Conservation (phyloP, 169 alveolate species). For the Hepatocystis sp. region DNA sequence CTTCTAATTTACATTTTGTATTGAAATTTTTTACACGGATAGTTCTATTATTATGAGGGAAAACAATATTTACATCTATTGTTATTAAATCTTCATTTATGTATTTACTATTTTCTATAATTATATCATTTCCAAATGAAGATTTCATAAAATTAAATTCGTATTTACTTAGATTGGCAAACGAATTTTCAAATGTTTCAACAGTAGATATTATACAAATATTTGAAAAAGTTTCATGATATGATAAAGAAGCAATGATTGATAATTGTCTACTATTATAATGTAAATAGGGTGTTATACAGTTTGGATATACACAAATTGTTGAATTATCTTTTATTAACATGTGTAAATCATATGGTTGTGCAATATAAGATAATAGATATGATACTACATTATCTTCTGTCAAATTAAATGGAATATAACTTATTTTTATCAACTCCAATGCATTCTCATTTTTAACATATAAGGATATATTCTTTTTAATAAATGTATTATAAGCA, state of each 20-base stretch:
- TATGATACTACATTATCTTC: constrained; percentile 53
- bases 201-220: constrained; percentile 52
- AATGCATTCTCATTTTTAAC: constrained; percentile 31
- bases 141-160: constrained; percentile 33
- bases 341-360: neutral
- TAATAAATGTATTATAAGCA: constrained; percentile 42
- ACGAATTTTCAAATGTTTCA: constrained; percentile 46
- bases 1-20: constrained; percentile 26
- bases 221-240: constrained; percentile 42
- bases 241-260: constrained; percentile 35
- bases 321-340: constrained; percentile 64
- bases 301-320: constrained; percentile 53
- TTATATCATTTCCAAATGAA: neutral
- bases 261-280: constrained; percentile 29
- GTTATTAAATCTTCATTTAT: neutral
- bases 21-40: constrained; percentile 65
- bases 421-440: constrained; percentile 28
- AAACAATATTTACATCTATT: constrained; percentile 21
- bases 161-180: constrained; percentile 17
- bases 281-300: constrained; percentile 49
- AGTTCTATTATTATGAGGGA: constrained; percentile 27
- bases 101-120: neutral
- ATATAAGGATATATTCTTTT: constrained; percentile 28
- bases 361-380: constrained; percentile 43
- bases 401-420: constrained; percentile 35